Conservation (phyloP, 1,139 yeast species). For the Hyphopichia buzzinii region DNA sequence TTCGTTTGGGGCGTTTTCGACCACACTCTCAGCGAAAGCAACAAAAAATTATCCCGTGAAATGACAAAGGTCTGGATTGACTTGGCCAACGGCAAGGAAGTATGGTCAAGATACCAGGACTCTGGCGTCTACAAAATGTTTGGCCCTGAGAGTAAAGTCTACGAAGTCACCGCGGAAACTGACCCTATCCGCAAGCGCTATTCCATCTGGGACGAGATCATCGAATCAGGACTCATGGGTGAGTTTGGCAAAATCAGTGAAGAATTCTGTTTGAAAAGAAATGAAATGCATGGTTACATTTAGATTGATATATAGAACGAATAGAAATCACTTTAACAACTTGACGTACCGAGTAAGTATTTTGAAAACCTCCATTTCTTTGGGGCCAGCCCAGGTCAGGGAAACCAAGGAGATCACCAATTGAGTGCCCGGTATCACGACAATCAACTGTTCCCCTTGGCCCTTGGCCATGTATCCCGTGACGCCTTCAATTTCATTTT, state of each 20-base stretch:
- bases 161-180: constrained; percentile 2
- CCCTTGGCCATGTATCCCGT: neutral
- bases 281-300: constrained; percentile 6
- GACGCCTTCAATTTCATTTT: neutral
- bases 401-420: neutral
- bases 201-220: constrained; percentile 10
- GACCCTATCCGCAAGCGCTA: constrained; percentile 9
- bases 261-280: constrained; percentile 7
- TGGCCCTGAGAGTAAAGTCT: constrained; percentile 5
- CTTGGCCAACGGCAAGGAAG: constrained; percentile 13
- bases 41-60: constrained; percentile 3
- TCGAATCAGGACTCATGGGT: constrained; percentile 8
- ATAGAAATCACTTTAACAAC: too few relatives aligned
- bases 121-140: constrained; percentile 10
- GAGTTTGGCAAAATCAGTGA: constrained; percentile 11
- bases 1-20: constrained; percentile 12
- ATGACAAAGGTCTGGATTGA: constrained; percentile 9
- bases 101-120: constrained; percentile 8
- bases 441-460: neutral
- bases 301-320: too few relatives aligned
- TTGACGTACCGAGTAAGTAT: too few relatives aligned
- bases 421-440: neutral
- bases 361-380: too few relatives aligned
- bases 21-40: constrained; percentile 6
- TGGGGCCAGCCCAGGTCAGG: neutral